Percentiles rank a stretch among this genome's conserved stretches.
Evolutionary conservation across 257 asterid species (phyloP).

Genomic region (Cynanchum wilfordii): DNA sequence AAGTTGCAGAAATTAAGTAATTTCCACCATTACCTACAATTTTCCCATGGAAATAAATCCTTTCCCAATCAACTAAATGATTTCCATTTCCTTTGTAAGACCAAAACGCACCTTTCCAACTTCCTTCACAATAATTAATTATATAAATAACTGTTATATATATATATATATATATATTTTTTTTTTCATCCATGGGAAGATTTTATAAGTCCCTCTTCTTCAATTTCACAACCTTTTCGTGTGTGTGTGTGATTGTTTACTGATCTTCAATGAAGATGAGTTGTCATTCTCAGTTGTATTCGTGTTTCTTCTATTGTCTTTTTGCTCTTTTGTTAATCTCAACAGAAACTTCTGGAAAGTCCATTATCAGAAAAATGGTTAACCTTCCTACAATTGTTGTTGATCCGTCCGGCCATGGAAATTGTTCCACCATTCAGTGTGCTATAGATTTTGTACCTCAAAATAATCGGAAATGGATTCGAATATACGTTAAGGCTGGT

Average conservation of each 20-base stretch:
- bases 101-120: not conserved
- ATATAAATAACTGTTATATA: too few relatives aligned
- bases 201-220: not conserved
- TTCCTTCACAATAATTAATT: not conserved
- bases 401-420: constrained; percentile 21
- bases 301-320: not conserved
- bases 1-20: too few relatives aligned
- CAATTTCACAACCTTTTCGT: not conserved
- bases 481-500: constrained; percentile 40
- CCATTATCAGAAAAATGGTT: not conserved
- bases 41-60: not conserved
- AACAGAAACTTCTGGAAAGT: not conserved
- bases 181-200: too few relatives aligned
- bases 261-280: not conserved
- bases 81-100: not conserved
- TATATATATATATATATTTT: too few relatives aligned
- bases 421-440: constrained; percentile 32
- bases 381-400: constrained; percentile 24
- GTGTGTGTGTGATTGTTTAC: too few relatives aligned
- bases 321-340: not conserved
- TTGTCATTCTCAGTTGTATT: not conserved
- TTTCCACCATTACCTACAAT: not conserved
- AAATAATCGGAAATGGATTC: constrained; percentile 36
- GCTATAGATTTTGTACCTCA: constrained; percentile 47
- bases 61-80: not conserved